These are phyloP conservation scores for Mycosarcoma mackinlayi DNA, from an alignment of 1,284 basidiomycete species.

Conservation along the genomic window DNA sequence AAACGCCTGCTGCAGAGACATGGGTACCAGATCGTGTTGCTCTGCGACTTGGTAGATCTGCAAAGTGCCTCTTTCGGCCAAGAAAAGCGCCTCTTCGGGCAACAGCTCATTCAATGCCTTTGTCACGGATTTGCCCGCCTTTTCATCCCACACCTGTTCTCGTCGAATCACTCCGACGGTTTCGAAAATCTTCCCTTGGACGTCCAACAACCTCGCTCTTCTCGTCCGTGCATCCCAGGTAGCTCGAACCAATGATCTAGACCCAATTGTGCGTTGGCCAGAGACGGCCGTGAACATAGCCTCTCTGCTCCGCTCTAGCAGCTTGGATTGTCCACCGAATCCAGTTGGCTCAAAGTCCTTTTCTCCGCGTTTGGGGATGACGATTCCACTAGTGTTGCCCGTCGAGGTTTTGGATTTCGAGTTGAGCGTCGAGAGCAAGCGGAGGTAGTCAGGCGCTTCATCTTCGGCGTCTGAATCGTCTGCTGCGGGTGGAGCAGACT, in stretches of 20 bases:
- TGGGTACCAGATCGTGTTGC: slow-evolving; percentile 71
- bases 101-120: slow-evolving; percentile 75
- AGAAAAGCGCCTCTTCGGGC: slow-evolving; percentile 92
- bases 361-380: slow-evolving; percentile 64
- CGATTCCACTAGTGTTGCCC: slow-evolving; percentile 1
- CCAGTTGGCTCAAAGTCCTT: slow-evolving; percentile 80
- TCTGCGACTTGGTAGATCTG: slow-evolving; percentile 12
- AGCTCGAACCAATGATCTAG: slow-evolving; percentile 53
- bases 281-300: slow-evolving; percentile 86
- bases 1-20: slow-evolving; percentile 91
- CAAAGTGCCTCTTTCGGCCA: slow-evolving; percentile 75
- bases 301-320: slow-evolving; percentile 81
- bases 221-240: slow-evolving; percentile 53
- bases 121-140: slow-evolving; percentile 16
- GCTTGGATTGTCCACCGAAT: slow-evolving; percentile 76
- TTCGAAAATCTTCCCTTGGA: slow-evolving; percentile 59
- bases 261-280: slow-evolving; percentile 72
- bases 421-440: slow-evolving; percentile 36
- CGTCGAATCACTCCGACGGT: slow-evolving; percentile 53
- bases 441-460: slow-evolving; percentile 48
- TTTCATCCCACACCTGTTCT: slow-evolving; percentile 1
- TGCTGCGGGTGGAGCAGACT: neutral
- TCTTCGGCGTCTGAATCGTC: slow-evolving; percentile 44
- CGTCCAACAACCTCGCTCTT: slow-evolving; percentile 55
- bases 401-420: slow-evolving; percentile 17